These are phyloP conservation scores for Mycosarcoma mackinlayi DNA, from an alignment of 1,284 basidiomycete species.

Conservation along the genomic window DNA sequence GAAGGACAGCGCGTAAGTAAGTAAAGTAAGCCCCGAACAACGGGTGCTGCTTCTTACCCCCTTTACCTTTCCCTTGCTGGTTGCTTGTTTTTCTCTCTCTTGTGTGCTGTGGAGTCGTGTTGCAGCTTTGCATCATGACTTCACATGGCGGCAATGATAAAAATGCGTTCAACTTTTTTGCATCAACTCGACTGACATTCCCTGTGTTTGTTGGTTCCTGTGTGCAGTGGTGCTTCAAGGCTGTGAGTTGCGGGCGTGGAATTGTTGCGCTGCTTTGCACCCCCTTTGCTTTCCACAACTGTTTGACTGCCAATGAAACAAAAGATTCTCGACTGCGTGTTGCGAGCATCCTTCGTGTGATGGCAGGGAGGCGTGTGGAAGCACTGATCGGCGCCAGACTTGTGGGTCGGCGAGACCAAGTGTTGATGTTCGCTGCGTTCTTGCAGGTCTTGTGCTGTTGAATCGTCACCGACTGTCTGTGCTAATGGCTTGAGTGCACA, in stretches of 20 bases:
- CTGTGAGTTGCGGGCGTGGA: constrained; percentile 1
- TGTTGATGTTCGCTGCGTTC: no score
- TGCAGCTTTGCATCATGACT: neutral
- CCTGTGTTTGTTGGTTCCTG: neutral
- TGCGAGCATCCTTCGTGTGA: no score
- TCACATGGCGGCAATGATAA: constrained; percentile 7
- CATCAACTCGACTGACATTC: constrained; percentile 8
- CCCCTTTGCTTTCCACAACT: no score
- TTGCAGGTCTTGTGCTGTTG: no score
- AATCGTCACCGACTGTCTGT: no score
- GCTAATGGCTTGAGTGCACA: no score
- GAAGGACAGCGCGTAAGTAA: constrained; percentile 69
- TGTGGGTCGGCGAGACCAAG: no score
- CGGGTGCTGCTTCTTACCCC: constrained; percentile 4
- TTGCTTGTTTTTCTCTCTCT: no score
- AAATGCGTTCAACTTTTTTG: neutral
- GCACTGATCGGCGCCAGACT: no score
- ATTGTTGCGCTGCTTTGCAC: no score
- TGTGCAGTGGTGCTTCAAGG: constrained; percentile 14
- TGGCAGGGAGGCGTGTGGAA: no score
- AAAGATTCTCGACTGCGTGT: no score
- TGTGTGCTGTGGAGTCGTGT: neutral
- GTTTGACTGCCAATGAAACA: neutral
- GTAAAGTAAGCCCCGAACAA: constrained; percentile 4
- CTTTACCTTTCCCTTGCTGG: neutral